phyloP scores from a whole-genome alignment of 2,329 filamentous ascomycete species.

The Dendryphion nanum region DNA sequence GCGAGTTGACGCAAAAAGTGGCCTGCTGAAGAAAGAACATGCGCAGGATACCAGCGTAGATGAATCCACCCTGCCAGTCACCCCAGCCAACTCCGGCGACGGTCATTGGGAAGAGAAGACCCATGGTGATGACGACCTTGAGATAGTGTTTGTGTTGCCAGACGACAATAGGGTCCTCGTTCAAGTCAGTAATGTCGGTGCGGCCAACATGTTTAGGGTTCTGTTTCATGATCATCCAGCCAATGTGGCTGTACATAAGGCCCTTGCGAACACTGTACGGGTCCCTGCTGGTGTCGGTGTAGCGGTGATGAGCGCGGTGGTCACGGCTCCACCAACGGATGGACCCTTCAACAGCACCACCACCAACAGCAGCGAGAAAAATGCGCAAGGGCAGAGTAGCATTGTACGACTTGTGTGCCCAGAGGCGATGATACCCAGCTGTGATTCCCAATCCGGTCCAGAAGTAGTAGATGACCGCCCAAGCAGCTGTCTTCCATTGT shows the following conservation, averaged over 20 bases:
- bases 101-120: conserved; percentile 44
- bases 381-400: conserved; percentile 42
- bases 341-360: conserved; percentile 48
- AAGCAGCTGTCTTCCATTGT: conserved; percentile 66
- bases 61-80: conserved; percentile 48
- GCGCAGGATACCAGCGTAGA: conserved; percentile 50
- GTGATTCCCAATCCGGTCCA: conserved; percentile 65
- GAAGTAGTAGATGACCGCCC: conserved; percentile 74
- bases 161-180: conserved; percentile 48
- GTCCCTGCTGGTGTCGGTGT: conserved; percentile 52
- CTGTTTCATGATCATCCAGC: conserved; percentile 53
- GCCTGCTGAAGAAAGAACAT: conserved; percentile 52
- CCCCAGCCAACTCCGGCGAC: conserved; percentile 49
- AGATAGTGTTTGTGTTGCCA: conserved; percentile 49
- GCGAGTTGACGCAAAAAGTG: conserved; percentile 53
- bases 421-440: conserved; percentile 64
- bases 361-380: conserved; percentile 47
- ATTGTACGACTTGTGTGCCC: conserved; percentile 54
- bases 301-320: conserved; percentile 52
- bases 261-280: conserved; percentile 51
- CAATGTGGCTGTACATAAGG: conserved; percentile 47
- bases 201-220: conserved; percentile 50
- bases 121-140: conserved; percentile 43
- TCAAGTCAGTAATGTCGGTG: conserved; percentile 50
- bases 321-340: conserved; percentile 49